Conservation (phyloP, 106 monocot genomes). For the Dioscorea dumetorum region DNA sequence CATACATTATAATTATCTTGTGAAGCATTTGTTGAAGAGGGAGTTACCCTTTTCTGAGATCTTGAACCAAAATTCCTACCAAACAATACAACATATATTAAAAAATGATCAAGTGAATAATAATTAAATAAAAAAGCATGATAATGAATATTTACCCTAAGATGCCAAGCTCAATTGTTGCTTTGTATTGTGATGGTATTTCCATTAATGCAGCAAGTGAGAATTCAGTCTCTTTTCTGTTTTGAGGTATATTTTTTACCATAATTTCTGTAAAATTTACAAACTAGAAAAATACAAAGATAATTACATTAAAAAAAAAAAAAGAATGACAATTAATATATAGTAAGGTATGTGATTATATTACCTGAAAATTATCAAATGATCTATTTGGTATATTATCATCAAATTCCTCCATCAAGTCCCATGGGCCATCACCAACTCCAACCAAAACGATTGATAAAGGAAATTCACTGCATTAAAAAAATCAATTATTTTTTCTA, state of each 20-base stretch:
- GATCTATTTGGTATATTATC: conserved; percentile 76
- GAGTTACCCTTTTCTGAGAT: too few species aligned
- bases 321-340: too few species aligned
- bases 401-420: conserved; percentile 93
- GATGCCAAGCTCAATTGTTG: conserved; percentile 70
- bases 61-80: too few species aligned
- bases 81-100: too few species aligned
- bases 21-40: too few species aligned
- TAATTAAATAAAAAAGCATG: too few species aligned
- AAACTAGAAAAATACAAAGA: conserved; percentile 35
- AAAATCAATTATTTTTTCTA: too few species aligned
- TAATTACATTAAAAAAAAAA: too few species aligned
- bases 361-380: conserved; percentile 83
- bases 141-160: conserved; percentile 27
- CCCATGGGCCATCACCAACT: conserved; percentile 99
- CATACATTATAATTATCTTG: too few species aligned
- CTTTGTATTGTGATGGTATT: conserved; percentile 87
- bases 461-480: conserved; percentile 62
- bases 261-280: conserved; percentile 92
- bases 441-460: conserved; percentile 93
- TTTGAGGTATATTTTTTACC: conserved; percentile 46
- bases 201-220: conserved; percentile 88
- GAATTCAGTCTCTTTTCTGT: conserved; percentile 78
- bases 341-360: neutral
- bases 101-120: too few species aligned